phyloP scores from a whole-genome alignment of 176 grass and related monocot genomes.

The Eleusine coracana region DNA sequence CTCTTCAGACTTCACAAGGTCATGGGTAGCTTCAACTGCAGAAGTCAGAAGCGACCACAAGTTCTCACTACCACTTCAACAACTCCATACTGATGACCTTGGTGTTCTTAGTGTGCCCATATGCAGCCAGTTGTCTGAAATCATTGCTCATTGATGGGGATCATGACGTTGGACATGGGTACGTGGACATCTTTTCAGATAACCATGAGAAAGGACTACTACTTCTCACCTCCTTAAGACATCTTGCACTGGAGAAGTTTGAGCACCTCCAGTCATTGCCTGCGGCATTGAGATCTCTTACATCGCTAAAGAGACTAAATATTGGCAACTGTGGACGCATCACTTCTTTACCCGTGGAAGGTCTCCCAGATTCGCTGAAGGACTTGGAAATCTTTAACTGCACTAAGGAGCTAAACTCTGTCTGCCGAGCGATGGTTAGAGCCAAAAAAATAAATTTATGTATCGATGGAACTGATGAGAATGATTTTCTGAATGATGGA shows the following conservation, averaged over 20 bases:
- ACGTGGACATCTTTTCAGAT: not conserved
- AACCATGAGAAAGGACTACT: not conserved
- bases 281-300: not conserved
- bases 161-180: not conserved
- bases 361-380: slow-evolving; percentile 15
- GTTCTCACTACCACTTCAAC: slow-evolving; percentile 11
- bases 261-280: not conserved
- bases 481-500: not conserved
- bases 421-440: not conserved
- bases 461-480: not conserved
- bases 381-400: not conserved
- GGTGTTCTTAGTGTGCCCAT: slow-evolving; percentile 24
- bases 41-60: not conserved
- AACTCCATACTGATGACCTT: slow-evolving; percentile 16
- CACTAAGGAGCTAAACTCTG: not conserved
- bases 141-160: not conserved
- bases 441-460: not conserved
- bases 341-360: slow-evolving; percentile 7
- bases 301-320: not conserved
- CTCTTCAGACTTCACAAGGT: slow-evolving; percentile 1
- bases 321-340: not conserved
- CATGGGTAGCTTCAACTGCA: slow-evolving; percentile 1
- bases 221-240: slow-evolving; percentile 19
- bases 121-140: slow-evolving; percentile 30
- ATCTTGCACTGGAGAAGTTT: not conserved